Evolutionary conservation across 2,329 filamentous ascomycete genomes (phyloP).

Genomic region (Penicillium sp.): DNA sequence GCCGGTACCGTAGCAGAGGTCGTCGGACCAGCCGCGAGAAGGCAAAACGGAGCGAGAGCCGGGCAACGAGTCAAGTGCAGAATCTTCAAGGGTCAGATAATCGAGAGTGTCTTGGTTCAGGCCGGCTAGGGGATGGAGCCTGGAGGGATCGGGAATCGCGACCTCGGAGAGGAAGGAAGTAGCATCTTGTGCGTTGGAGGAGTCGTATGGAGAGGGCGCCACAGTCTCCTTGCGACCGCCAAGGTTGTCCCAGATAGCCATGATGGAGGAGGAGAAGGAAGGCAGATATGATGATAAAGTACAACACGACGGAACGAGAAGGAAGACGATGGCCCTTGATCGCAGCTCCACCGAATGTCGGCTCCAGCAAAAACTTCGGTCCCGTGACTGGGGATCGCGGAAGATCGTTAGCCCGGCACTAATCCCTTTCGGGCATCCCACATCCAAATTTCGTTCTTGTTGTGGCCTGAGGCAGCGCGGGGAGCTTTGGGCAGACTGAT

Average conservation of each 20-base stretch:
- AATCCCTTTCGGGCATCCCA: slow-evolving; percentile 25
- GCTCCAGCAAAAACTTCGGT: slow-evolving; percentile 43
- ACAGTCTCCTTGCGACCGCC: slow-evolving; percentile 61
- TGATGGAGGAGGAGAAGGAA: slow-evolving; percentile 32
- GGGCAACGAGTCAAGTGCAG: slow-evolving; percentile 80
- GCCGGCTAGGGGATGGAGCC: slow-evolving; percentile 90
- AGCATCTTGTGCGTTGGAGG: slow-evolving; percentile 74
- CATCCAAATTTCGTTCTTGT: slow-evolving; percentile 31
- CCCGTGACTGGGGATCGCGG: slow-evolving; percentile 33
- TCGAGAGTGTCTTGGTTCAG: slow-evolving; percentile 91
- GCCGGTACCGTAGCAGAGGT: slow-evolving; percentile 96
- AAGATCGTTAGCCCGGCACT: slow-evolving; percentile 29
- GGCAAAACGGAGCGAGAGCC: slow-evolving; percentile 86
- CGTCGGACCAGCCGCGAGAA: slow-evolving; percentile 95
- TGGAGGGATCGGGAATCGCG: slow-evolving; percentile 78
- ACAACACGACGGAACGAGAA: slow-evolving; percentile 22
- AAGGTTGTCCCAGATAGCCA: slow-evolving; percentile 63
- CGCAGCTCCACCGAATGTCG: slow-evolving; percentile 26
- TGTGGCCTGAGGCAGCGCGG: slow-evolving; percentile 29
- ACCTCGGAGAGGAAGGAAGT: slow-evolving; percentile 80
- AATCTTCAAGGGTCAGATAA: slow-evolving; percentile 93
- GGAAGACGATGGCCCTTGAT: slow-evolving; percentile 25
- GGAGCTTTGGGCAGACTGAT: slow-evolving; percentile 25
- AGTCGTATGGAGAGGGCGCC: slow-evolving; percentile 65
- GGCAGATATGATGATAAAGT: slow-evolving; percentile 29